Evolutionary conservation across 2,329 filamentous ascomycete species (phyloP).

Genomic region (Neofusicoccum umdonicola): DNA sequence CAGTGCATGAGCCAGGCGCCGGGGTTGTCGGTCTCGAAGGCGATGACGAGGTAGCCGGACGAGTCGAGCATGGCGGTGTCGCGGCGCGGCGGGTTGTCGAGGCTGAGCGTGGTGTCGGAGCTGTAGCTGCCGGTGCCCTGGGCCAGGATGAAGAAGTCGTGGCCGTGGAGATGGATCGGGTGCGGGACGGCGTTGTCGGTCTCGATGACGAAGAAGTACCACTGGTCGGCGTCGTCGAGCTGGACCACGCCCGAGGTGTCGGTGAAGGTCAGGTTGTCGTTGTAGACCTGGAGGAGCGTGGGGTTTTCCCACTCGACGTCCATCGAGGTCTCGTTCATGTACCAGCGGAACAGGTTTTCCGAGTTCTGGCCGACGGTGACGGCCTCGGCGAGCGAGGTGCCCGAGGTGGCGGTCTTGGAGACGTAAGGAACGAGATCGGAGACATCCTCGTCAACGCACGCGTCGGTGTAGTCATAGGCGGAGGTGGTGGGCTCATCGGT

Average conservation of each 20-base stretch:
- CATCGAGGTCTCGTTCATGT: conserved; percentile 38
- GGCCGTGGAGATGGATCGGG: conserved; percentile 42
- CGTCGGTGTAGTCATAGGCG: conserved; percentile 14
- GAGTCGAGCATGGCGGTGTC: conserved; percentile 24
- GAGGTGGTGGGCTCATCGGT: not conserved
- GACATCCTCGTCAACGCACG: conserved; percentile 15
- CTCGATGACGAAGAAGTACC: conserved; percentile 17
- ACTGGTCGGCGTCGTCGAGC: conserved; percentile 25
- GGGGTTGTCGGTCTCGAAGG: conserved; percentile 54
- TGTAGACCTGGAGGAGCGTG: conserved; percentile 35
- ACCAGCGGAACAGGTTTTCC: conserved; percentile 38
- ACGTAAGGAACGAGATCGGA: conserved; percentile 40
- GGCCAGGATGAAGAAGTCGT: conserved; percentile 38
- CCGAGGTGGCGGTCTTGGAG: conserved; percentile 13
- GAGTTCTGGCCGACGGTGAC: conserved; percentile 10
- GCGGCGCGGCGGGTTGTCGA: conserved; percentile 39
- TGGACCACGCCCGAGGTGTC: conserved; percentile 31
- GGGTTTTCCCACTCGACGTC: conserved; percentile 36
- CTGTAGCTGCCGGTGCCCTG: conserved; percentile 32
- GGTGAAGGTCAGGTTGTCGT: conserved; percentile 25
- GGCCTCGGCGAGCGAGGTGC: conserved; percentile 9
- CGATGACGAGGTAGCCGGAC: conserved; percentile 49
- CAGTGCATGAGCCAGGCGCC: conserved; percentile 34
- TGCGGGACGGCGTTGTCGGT: conserved; percentile 34
- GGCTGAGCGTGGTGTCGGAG: conserved; percentile 29